Conservation (phyloP, 257 asterid genomes). For the Ajuga chamaepitys region DNA sequence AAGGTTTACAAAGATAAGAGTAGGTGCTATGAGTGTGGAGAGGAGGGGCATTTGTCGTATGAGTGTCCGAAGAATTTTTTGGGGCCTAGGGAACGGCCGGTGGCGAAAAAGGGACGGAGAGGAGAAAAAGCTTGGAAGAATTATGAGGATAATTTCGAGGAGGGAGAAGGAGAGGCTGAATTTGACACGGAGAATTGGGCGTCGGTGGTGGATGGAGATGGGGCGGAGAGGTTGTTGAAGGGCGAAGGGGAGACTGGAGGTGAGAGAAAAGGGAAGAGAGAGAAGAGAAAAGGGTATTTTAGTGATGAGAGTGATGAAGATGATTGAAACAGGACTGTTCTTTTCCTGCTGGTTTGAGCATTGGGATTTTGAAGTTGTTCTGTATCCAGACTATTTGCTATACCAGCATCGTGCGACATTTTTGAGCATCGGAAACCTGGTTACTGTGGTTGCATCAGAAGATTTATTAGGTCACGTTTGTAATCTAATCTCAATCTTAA, state of each 20-base stretch:
- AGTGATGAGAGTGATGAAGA: slow-evolving; percentile 95
- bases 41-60: slow-evolving; percentile 83
- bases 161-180: slow-evolving; percentile 22
- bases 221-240: slow-evolving; percentile 64
- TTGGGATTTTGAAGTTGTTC: too few relatives aligned
- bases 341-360: background rate
- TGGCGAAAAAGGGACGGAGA: slow-evolving; percentile 64
- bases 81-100: slow-evolving; percentile 85
- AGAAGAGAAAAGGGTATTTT: slow-evolving; percentile 79
- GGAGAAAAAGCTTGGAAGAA: too few relatives aligned
- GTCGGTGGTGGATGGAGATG: slow-evolving; percentile 86
- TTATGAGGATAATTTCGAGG: too few relatives aligned
- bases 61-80: slow-evolving; percentile 80
- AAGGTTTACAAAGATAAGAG: slow-evolving; percentile 90
- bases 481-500: slow-evolving; percentile 2
- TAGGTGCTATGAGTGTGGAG: slow-evolving; percentile 92
- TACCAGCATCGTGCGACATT: background rate
- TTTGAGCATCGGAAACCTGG: background rate
- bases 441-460: slow-evolving; percentile 16
- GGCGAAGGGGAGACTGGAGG: too few relatives aligned
- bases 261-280: too few relatives aligned
- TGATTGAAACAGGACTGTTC: slow-evolving; percentile 24
- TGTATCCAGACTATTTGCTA: too few relatives aligned
- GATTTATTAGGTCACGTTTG: slow-evolving; percentile 1
- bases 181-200: slow-evolving; percentile 86